These are phyloP conservation scores for Herpomyces periplanetae DNA, from an alignment of 2,329 filamentous ascomycete species.

Conservation along the genomic window DNA sequence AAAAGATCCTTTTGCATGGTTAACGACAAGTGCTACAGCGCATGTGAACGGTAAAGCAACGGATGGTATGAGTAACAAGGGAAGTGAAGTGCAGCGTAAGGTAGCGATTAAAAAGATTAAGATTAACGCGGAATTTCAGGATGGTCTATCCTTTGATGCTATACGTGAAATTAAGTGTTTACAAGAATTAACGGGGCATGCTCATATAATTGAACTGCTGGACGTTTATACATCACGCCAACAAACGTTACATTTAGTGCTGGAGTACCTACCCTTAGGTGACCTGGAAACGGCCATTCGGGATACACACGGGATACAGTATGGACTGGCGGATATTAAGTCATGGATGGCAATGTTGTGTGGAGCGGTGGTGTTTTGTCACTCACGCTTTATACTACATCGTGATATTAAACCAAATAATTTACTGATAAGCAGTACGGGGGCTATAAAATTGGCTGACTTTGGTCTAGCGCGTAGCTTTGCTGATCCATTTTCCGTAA, in stretches of 20 bases:
- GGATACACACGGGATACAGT: slow-evolving; percentile 29
- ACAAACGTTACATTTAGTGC: slow-evolving; percentile 76
- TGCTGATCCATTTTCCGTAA: slow-evolving; percentile 45
- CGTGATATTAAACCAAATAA: slow-evolving; percentile 99
- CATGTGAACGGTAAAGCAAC: no score
- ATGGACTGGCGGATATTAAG: slow-evolving; percentile 67
- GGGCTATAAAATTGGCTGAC: slow-evolving; percentile 80
- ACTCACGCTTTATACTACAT: slow-evolving; percentile 69
- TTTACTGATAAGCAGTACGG: slow-evolving; percentile 61
- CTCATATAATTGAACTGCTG: slow-evolving; percentile 71
- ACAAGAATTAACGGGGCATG: slow-evolving; percentile 66
- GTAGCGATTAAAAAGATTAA: slow-evolving; percentile 89
- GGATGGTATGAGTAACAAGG: no score
- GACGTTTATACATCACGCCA: slow-evolving; percentile 84
- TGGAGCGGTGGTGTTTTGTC: slow-evolving; percentile 76
- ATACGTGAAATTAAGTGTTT: slow-evolving; percentile 84
- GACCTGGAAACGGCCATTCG: slow-evolving; percentile 82
- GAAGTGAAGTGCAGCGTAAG: slow-evolving; percentile 23
- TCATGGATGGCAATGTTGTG: slow-evolving; percentile 95
- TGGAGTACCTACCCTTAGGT: slow-evolving; percentile 71
- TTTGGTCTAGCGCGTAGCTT: slow-evolving; percentile 74
- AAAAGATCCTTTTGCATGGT: no score
- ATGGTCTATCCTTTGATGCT: slow-evolving; percentile 73
- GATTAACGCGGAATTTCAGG: slow-evolving; percentile 41
- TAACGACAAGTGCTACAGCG: no score